phyloP scores from a whole-genome alignment of 495 filamentous ascomycete genomes.

The Neurospora sp. region DNA sequence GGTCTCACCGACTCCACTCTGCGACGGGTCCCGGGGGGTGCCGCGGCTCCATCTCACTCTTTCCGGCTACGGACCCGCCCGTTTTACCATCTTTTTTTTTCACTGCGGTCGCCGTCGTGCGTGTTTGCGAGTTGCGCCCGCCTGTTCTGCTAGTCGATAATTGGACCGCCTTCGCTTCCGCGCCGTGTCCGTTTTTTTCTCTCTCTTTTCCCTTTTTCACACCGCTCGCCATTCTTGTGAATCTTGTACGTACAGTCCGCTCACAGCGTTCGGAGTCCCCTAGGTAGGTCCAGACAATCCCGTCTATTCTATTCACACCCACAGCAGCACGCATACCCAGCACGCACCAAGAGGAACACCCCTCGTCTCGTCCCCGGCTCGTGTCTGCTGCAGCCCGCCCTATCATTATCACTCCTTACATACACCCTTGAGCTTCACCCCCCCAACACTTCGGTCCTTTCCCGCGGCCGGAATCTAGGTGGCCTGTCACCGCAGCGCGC shows the following conservation, averaged over 20 bases:
- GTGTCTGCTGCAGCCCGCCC: background rate
- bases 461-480: background rate
- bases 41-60: conserved; percentile 12
- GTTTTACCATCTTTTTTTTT: conserved; percentile 13
- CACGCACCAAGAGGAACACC: conserved; percentile 9
- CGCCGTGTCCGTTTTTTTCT: conserved; percentile 13
- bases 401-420: background rate
- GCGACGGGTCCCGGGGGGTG: conserved; percentile 2
- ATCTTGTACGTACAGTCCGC: background rate
- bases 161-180: conserved; percentile 3
- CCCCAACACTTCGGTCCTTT: background rate
- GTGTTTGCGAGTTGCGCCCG: background rate
- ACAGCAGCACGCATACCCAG: background rate
- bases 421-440: background rate
- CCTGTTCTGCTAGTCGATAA: background rate
- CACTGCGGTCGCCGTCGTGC: conserved; percentile 2
- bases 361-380: conserved; percentile 16
- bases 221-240: background rate
- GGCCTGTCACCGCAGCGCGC: background rate
- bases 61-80: conserved; percentile 11
- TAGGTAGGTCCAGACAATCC: background rate
- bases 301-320: background rate
- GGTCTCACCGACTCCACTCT: conserved; percentile 20
- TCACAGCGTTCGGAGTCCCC: background rate
- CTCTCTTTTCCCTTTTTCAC: conserved; percentile 13